Conservation (phyloP, 768 basidiomycete species). For the Phlegmacium glaucopus region DNA sequence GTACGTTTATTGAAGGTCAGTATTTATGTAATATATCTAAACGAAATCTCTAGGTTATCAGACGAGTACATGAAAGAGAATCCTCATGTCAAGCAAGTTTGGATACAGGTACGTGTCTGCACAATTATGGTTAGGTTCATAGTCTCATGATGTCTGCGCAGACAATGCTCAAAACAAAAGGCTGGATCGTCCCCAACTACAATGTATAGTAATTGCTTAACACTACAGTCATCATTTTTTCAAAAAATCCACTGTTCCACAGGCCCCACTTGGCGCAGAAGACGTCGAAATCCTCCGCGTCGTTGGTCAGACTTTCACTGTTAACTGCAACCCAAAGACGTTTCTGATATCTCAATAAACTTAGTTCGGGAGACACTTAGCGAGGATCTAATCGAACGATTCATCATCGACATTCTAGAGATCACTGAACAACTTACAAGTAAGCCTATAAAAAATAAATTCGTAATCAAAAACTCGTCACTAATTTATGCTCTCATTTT, state of each 20-base stretch:
- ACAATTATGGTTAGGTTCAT: conserved; percentile 8
- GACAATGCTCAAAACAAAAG: conserved; percentile 44
- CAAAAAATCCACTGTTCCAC: neutral
- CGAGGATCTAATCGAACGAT: conserved; percentile 46
- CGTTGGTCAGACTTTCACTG: conserved; percentile 34
- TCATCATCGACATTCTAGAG: conserved; percentile 48
- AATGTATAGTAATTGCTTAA: conserved; percentile 21
- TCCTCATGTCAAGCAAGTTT: conserved; percentile 49
- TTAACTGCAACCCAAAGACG: conserved; percentile 22
- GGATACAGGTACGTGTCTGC: conserved; percentile 38
- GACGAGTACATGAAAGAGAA: conserved; percentile 50
- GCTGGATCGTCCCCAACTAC: conserved; percentile 66
- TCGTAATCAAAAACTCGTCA: too few relatives aligned
- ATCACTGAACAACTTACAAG: conserved; percentile 45
- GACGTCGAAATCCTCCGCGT: conserved; percentile 57
- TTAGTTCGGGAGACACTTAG: conserved; percentile 53
- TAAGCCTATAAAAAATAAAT: too few relatives aligned
- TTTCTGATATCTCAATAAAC: conserved; percentile 10
- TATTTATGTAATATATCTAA: neutral
- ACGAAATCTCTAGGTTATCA: conserved; percentile 30
- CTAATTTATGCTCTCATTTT: too few relatives aligned
- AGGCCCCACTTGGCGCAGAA: conserved; percentile 50
- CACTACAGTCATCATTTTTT: neutral
- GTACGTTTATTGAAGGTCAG: conserved; percentile 21
- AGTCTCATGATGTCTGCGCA: conserved; percentile 10